phyloP scores from a whole-genome alignment of 768 basidiomycete species.

The Pulveroboletus ravenelii region DNA sequence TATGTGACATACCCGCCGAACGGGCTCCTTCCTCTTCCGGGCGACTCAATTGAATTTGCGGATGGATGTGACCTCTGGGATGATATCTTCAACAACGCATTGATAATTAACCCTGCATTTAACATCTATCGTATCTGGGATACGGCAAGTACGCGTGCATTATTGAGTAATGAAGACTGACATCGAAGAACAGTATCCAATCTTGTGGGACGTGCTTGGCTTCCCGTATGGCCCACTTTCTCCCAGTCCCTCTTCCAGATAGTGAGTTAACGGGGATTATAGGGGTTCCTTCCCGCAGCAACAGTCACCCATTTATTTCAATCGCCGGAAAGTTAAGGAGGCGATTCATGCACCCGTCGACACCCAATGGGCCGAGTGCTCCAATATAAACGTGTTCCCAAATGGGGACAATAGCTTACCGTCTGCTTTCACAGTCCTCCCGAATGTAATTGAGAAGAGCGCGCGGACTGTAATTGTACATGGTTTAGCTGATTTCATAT shows the following conservation, averaged over 20 bases:
- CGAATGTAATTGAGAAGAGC: conserved; percentile 74
- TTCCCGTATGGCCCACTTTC: conserved; percentile 51
- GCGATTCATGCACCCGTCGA: conserved; percentile 67
- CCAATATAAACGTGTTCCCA: conserved; percentile 55
- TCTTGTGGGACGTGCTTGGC: conserved; percentile 78
- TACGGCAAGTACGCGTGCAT: conserved; percentile 34
- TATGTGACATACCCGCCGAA: conserved; percentile 65
- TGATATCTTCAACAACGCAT: conserved; percentile 55
- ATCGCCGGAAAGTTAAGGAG: conserved; percentile 55
- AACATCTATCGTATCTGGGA: conserved; percentile 76
- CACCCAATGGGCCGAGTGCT: conserved; percentile 62
- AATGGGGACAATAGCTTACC: conserved; percentile 58
- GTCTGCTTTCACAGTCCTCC: conserved; percentile 59
- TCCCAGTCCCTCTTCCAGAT: not conserved
- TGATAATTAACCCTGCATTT: conserved; percentile 68
- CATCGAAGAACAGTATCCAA: conserved; percentile 40
- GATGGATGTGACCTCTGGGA: conserved; percentile 66
- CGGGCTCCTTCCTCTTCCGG: conserved; percentile 65
- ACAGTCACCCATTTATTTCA: conserved; percentile 67
- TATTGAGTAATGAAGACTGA: not conserved
- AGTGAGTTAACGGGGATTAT: not conserved
- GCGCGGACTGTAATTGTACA: conserved; percentile 64
- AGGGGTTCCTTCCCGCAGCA: conserved; percentile 53
- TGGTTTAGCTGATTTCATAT: conserved; percentile 66
- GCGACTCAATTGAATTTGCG: conserved; percentile 42